These are phyloP conservation scores for Trametes gibbosa DNA, from an alignment of 768 basidiomycete genomes.

Conservation along the genomic window DNA sequence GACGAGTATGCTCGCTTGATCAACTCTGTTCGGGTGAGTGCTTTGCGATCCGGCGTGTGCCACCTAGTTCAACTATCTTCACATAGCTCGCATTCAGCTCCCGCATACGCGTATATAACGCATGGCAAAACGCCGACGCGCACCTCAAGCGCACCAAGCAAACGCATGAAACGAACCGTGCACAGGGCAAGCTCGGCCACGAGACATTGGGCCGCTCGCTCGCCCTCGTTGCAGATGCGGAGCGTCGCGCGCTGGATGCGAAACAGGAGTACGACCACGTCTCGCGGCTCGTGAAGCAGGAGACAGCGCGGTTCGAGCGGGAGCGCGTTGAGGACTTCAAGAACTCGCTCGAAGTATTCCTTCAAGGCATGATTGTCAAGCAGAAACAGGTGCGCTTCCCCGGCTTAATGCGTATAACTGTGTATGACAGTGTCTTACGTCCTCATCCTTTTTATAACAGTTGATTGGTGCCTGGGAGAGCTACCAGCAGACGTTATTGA, in stretches of 20 bases:
- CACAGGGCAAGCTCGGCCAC: slow-evolving; percentile 67
- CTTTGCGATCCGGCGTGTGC: neutral
- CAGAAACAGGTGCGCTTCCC: slow-evolving; percentile 63
- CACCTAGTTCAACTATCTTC: neutral
- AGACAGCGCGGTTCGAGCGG: slow-evolving; percentile 87
- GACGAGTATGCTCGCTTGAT: slow-evolving; percentile 96
- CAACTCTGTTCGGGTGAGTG: slow-evolving; percentile 75
- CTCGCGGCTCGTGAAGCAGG: slow-evolving; percentile 83
- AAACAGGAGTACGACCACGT: slow-evolving; percentile 89
- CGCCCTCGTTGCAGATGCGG: slow-evolving; percentile 83
- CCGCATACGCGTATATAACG: slow-evolving; percentile 76
- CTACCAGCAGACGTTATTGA: slow-evolving; percentile 73
- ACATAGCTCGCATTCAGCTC: slow-evolving; percentile 81
- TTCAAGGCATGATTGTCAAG: slow-evolving; percentile 81
- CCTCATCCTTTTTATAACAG: too few species aligned
- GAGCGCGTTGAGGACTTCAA: slow-evolving; percentile 96
- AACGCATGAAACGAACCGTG: slow-evolving; percentile 77
- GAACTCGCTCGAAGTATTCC: slow-evolving; percentile 71
- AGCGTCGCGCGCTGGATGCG: slow-evolving; percentile 77
- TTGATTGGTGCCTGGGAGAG: slow-evolving; percentile 78
- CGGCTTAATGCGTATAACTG: too few species aligned
- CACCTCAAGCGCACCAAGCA: slow-evolving; percentile 72
- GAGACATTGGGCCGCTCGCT: slow-evolving; percentile 76
- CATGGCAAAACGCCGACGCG: slow-evolving; percentile 78
- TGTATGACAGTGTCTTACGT: too few species aligned